Base-by-base conservation (phyloP, 1,284 basidiomycete species). In the Ganoderma lingzhi region DNA sequence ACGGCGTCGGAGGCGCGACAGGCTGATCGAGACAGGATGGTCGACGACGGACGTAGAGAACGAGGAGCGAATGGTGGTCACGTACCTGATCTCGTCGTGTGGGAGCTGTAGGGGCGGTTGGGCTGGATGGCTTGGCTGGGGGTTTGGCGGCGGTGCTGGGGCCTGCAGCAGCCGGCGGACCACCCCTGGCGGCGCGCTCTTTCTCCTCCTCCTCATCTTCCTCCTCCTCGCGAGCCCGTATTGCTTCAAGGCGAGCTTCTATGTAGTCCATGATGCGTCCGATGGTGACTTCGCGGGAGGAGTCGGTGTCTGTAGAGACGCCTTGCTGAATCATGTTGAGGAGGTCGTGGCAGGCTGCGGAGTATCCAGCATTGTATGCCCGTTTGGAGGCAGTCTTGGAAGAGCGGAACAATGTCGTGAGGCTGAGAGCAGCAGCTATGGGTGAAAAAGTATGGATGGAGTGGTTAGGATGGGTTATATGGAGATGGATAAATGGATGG, bases 231-330 rank as follows among this genome's bases (percentile, higher is more conserved):
- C 88, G 83, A 2, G 87, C 83, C 74, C 84, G 87, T 66, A 93
- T 87, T 0, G 91, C 92, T 42, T 94, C 93, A 56, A 93, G 80
- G 67, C 83, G 77, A 1, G 82, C 83, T 72, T 85, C 83, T 64
- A 90, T 87, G 89, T 93, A 94, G 74, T 94, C 92, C 89, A 94
- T 88, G 65, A 94, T 88, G 56, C 89, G 81, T 17, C 90, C 92
- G 74, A 94, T 90, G 0, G 90, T 88, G 86, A 92, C 88, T 42
- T 78, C 79, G 56, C 76, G 75, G 32, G 77, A 76, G 17, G 72
- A 66, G 64, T 75, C 76, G 17, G 74, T 67, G 66, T 85, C 85
- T 64, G 81, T 83, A 41, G 80, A 77, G 67, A 94, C 90, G 63
- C 91, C 91, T 69, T 93, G 90, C 80, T 94, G 93, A 64, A 94